Base-by-base conservation (phyloP, 306 rosid genomes). In the Dryas drummondii region DNA sequence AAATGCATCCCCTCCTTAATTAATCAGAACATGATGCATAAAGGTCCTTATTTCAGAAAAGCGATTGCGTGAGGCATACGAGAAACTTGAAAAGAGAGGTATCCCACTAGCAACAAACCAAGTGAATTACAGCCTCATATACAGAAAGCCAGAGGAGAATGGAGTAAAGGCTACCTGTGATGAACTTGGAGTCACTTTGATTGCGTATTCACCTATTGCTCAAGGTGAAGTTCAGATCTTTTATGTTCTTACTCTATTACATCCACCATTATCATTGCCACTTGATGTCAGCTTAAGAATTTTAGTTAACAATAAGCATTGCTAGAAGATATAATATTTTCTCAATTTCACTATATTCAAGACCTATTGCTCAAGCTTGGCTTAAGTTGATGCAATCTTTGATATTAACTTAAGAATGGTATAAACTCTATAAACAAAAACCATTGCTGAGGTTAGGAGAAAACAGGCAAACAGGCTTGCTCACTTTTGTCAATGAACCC, bases 131-230 rank as follows among this genome's bases (percentile, higher is more conserved):
- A 94, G 99, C 86, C 97, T 94, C 76, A 94, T 92, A 68, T 92
- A 94, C 81, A 71, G 97, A 50, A 56, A 79, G 66, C 97, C 98
- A 0, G 97, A 94, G 83, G 88, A 88, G 84, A 92, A 90, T 0
- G 99, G 97, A 70, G 92, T 92, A 66, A 94, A 92, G 86, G 82
- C 87, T 49, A 71, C 92, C 59, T 90, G 99, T 51, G 96, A 94
- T 71, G 97, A 94, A 85, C 99, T 94, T 44, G 99, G 99, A 76
- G 67, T 94, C 68, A 80, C 97, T 76, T 65, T 94, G 81, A 94
- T 94, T 71, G 99, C 97, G 62, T 90, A 94, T 86, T 90, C 97
- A 41, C 99, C 98, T 45, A 92, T 94, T 74, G 99, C 96, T 80
- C 97, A 94, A 83, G 99, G 99, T 87, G 11, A 78, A 62, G 54